Conservation (phyloP, 768 basidiomycete species). For the Strobilomyces confusus region DNA sequence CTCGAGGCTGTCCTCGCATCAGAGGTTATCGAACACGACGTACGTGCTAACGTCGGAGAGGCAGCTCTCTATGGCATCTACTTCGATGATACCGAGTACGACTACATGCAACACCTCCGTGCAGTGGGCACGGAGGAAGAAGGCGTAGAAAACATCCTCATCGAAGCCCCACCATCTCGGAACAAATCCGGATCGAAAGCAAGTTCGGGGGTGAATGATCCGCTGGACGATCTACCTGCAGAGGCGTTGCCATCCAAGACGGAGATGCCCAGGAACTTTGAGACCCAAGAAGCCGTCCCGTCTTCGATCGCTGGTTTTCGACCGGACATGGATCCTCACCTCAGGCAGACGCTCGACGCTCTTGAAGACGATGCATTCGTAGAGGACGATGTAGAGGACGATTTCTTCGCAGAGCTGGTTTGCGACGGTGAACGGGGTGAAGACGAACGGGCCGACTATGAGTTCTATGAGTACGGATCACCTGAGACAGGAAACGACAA, state of each 20-base stretch:
- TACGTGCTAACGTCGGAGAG: conserved; percentile 68
- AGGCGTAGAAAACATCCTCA: conserved; percentile 73
- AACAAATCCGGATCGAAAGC: conserved; percentile 26
- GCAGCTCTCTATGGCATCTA: conserved; percentile 87
- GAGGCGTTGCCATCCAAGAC: conserved; percentile 67
- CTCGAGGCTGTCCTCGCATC: conserved; percentile 58
- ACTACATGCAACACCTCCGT: conserved; percentile 97
- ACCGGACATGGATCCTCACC: conserved; percentile 94
- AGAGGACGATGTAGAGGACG: conserved; percentile 66
- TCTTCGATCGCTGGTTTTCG: conserved; percentile 83
- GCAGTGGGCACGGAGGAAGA: conserved; percentile 72
- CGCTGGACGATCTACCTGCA: conserved; percentile 57
- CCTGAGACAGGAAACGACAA: conserved; percentile 19
- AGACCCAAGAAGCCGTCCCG: conserved; percentile 74
- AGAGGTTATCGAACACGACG: conserved; percentile 45
- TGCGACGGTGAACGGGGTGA: conserved; percentile 62
- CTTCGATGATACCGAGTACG: conserved; percentile 94
- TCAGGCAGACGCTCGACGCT: conserved; percentile 89
- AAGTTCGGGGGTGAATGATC: conserved; percentile 36
- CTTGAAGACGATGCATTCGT: conserved; percentile 96
- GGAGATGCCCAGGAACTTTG: conserved; percentile 73
- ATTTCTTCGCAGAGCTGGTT: conserved; percentile 74
- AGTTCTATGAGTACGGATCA: conserved; percentile 53
- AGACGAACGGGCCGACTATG: conserved; percentile 61
- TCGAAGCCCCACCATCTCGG: conserved; percentile 64